Percentiles rank a stretch among this genome's conserved stretches.
phyloP scores from a whole-genome alignment of 2,329 filamentous ascomycete species.

The Colletotrichum sp. region DNA sequence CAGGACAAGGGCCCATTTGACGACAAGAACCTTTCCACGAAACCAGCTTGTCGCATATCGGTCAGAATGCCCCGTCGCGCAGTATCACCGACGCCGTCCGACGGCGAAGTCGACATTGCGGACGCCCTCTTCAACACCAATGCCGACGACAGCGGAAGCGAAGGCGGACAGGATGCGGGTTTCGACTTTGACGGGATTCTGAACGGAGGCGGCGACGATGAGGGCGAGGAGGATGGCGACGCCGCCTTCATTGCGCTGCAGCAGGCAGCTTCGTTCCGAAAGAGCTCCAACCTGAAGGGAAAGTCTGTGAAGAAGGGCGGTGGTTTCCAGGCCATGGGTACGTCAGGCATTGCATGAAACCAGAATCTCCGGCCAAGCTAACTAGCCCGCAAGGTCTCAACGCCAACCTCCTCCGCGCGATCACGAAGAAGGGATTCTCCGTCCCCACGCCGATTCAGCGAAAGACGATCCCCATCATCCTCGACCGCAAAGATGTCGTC shows the following conservation, averaged over 20 bases:
- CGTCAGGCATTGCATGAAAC: constrained; percentile 21
- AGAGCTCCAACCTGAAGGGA: constrained; percentile 80
- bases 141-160: constrained; percentile 41
- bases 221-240: constrained; percentile 70
- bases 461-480: constrained; percentile 90
- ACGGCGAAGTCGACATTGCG: constrained; percentile 91
- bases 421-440: constrained; percentile 91
- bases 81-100: constrained; percentile 82
- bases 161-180: constrained; percentile 45
- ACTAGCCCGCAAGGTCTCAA: constrained; percentile 65
- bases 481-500: constrained; percentile 94
- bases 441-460: constrained; percentile 97
- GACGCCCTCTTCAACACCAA: constrained; percentile 71
- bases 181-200: constrained; percentile 64
- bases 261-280: constrained; percentile 88
- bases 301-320: constrained; percentile 92
- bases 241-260: constrained; percentile 90
- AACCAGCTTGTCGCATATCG: background rate
- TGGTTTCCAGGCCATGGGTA: constrained; percentile 94
- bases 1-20: background rate
- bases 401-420: constrained; percentile 84
- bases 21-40: background rate
- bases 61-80: constrained; percentile 71
- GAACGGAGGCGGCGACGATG: constrained; percentile 57
- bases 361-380: background rate